Base-by-base conservation (phyloP, 192 early-diverging fungal genomes). In the Umbelopsis sp. region DNA sequence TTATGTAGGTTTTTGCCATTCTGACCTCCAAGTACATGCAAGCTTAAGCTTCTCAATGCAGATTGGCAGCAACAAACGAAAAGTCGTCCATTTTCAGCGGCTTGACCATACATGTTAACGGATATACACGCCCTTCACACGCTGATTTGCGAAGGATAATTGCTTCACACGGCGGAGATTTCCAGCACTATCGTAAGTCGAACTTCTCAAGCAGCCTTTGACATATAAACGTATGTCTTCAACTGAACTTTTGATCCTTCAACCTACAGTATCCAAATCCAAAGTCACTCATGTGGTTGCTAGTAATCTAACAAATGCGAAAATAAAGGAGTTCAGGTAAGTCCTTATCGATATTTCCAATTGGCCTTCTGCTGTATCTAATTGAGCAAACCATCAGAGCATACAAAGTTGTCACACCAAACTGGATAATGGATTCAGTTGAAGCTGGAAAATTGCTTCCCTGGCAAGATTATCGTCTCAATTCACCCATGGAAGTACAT, bases 351-450 rank as follows among this genome's bases (percentile, higher is more conserved):
- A 30, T 2, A 30, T 30, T 3, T 2, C 27, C 27, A 30, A 30
- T 30, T n/a, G n/a, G 27, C 1, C 27, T 30, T 30, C 3, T 30
- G 3, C 27, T 30, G 3, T 30, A 46, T 9, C 35, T 46, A 65
- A 46, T 18, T 49, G 44, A 7, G 46, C 33, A 64, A 22, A 46
- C 22, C 44, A 41, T 48, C 70, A 86, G 87, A 23, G 78, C 80
- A 37, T 92, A 91, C 77, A 86, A 85, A 37, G 86, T 92, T 0
- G 91, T 89, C 10, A 85, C 72, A 20, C 90, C 91, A 22, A 84
- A 84, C 23, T 97, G 96, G 96, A 77, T 97, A 7, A 76, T 82
- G 1, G 92, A 97, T 25, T 88, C 85, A 23, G 79, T 93, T 44
- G 77, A 82, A 44, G 82, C 82, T 1, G 73, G 78, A 13, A 81